Conservation (phyloP, 1,139 yeast genomes). For the Debaryomyces robertsiae region DNA sequence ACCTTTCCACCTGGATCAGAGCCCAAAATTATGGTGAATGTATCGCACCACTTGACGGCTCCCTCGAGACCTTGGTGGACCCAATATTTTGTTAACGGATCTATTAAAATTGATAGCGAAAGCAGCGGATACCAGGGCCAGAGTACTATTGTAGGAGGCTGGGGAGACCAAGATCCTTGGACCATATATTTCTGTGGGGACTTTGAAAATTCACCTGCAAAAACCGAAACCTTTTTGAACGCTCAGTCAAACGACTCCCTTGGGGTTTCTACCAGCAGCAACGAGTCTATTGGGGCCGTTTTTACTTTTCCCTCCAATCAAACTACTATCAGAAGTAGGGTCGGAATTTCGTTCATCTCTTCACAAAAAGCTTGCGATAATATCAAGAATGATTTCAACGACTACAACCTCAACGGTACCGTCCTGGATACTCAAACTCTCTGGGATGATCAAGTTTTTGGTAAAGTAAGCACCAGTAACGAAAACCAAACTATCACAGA, state of each 20-base stretch:
- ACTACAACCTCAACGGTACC: constrained; percentile 23
- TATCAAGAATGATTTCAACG: constrained; percentile 22
- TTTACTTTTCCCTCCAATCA: constrained; percentile 21
- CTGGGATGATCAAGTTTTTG: constrained; percentile 34
- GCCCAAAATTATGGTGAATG: constrained; percentile 27
- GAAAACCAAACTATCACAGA: constrained; percentile 25
- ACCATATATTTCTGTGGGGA: constrained; percentile 32
- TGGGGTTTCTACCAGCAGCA: constrained; percentile 6
- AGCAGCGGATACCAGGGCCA: constrained; percentile 26
- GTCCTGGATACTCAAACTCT: constrained; percentile 22
- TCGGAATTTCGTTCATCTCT: constrained; percentile 38
- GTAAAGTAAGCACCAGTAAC: constrained; percentile 21
- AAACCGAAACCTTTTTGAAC: constrained; percentile 19
- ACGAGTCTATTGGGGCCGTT: constrained; percentile 25
- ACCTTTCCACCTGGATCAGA: constrained; percentile 19
- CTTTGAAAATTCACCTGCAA: constrained; percentile 22
- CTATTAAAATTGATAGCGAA: constrained; percentile 21
- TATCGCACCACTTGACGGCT: constrained; percentile 31
- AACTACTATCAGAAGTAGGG: constrained; percentile 21
- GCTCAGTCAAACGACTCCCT: not conserved
- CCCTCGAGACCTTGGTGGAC: constrained; percentile 35
- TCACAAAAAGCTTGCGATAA: constrained; percentile 33
- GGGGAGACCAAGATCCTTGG: constrained; percentile 35
- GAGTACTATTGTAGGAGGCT: constrained; percentile 32
- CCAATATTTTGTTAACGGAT: constrained; percentile 31